Conservation (phyloP, 1,284 basidiomycete genomes). For the Vanrija humicola region DNA sequence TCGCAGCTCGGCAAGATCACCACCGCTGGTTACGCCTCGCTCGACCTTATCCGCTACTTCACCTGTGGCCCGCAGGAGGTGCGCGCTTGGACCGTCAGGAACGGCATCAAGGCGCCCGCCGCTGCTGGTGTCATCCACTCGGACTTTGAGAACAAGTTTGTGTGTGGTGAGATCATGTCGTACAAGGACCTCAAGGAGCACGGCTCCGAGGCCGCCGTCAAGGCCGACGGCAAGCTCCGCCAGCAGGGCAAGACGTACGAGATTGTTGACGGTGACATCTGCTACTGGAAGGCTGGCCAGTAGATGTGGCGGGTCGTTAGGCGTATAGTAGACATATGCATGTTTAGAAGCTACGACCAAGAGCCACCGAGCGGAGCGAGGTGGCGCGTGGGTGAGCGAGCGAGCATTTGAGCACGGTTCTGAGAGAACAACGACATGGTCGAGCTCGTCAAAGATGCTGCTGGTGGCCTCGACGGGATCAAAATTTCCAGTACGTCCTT, state of each 20-base stretch:
- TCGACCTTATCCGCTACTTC: slow-evolving; percentile 94
- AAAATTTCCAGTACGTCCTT: background rate
- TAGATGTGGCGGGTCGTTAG: background rate
- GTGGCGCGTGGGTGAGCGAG: background rate
- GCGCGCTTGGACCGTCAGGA: slow-evolving; percentile 94
- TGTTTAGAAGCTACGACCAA: background rate
- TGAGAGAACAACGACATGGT: background rate
- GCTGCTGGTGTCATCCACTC: slow-evolving; percentile 95
- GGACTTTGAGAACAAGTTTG: slow-evolving; percentile 77
- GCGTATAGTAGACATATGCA: background rate
- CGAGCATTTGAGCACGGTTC: background rate
- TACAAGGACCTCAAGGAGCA: slow-evolving; percentile 88
- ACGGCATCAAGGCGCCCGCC: slow-evolving; percentile 89
- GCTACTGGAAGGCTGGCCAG: slow-evolving; percentile 45
- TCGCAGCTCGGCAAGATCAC: slow-evolving; percentile 86
- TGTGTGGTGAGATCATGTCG: slow-evolving; percentile 98
- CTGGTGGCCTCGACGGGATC: background rate
- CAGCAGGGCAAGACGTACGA: slow-evolving; percentile 91
- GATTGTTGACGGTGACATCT: slow-evolving; percentile 51
- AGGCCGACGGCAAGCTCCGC: slow-evolving; percentile 90
- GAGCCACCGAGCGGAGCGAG: background rate
- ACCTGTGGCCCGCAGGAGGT: slow-evolving; percentile 96
- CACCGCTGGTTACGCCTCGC: slow-evolving; percentile 77
- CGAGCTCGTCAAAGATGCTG: background rate
- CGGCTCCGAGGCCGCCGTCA: slow-evolving; percentile 84